Base-by-base conservation (phyloP, 352 stramenopile species). In the Lagenidium giganteum region DNA sequence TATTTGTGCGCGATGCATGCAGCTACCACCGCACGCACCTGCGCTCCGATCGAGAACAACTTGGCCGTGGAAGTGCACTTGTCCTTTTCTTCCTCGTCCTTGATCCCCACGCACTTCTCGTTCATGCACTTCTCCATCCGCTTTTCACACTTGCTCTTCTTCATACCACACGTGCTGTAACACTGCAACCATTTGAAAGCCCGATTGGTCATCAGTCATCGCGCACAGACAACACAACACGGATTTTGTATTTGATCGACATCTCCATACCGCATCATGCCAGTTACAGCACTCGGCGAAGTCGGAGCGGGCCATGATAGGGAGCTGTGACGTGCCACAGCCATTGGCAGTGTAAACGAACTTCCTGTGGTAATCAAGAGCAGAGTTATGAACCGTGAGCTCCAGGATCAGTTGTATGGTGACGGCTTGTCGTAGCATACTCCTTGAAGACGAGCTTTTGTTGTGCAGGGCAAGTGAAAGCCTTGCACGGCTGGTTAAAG, bases 81-180 rank as follows among this genome's bases (percentile, higher is more conserved):
- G 8, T 78, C 61, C 9, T 52, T 55, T 18, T 61, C 54, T 3
- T 14, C 42, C 5, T 32, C 43, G 26, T 55, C 46, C 17, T 29
- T 9, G 16, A 67, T 51, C 13, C 28, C 20, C 16, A 45, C 67
- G 53, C 79, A 91, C 33, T 60, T 70, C 22, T 51, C 52, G 31
- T 64, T 75, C 73, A 91, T 83, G 54, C 79, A 91, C 49, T 86
- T 87, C 30, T 79, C 61, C 31, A 91, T 37, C 0, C 71, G 66
- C 43, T 74, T 80, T 48, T 91, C 79, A 38, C 79, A 91, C 37
- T 59, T 66, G 34, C 39, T 35, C 39, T 91, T 91, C 34, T 76
- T 66, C 57, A 91, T 87, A 17, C 79, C 79, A 23, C 79, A 91
- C n/a, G 52, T 64, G 48, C 75, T 84, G 57, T 91, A 91, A 54